These are phyloP conservation scores for Pythium apleroticum DNA, from an alignment of 352 stramenopile genomes.

Conservation along the genomic window DNA sequence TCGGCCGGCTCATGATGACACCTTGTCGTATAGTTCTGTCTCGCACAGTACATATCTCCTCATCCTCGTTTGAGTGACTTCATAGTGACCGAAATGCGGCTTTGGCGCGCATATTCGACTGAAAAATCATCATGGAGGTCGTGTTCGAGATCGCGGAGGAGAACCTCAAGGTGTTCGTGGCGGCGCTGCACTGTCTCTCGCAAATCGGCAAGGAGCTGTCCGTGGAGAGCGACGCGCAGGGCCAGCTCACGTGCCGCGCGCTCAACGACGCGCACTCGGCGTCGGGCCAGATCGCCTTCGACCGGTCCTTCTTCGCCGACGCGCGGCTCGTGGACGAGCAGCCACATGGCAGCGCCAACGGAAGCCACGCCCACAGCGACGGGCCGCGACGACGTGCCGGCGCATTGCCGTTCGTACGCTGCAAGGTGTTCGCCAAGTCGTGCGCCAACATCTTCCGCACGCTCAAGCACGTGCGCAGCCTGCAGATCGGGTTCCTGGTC, in stretches of 20 bases:
- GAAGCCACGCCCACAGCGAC: neutral
- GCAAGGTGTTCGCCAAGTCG: constrained; percentile 75
- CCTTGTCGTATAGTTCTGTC: neutral
- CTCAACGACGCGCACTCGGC: constrained; percentile 86
- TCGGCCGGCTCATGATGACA: neutral
- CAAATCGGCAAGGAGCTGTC: constrained; percentile 82
- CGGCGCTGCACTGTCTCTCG: constrained; percentile 72
- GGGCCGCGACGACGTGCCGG: neutral
- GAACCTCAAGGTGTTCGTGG: constrained; percentile 75
- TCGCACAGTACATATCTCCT: neutral
- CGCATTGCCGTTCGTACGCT: constrained; percentile 55
- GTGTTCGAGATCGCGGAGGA: constrained; percentile 73
- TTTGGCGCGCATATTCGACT: neutral
- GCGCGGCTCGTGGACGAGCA: constrained; percentile 20
- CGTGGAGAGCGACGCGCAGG: constrained; percentile 57
- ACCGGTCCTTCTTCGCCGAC: constrained; percentile 63
- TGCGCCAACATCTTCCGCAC: constrained; percentile 83
- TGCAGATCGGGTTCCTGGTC: constrained; percentile 66
- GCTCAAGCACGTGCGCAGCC: constrained; percentile 77
- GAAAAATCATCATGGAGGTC: constrained; percentile 52
- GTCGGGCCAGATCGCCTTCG: constrained; percentile 61
- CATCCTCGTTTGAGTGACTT: constrained; percentile 15
- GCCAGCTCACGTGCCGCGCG: constrained; percentile 58
- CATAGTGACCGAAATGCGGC: constrained; percentile 11
- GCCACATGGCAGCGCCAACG: neutral